Percentiles rank a stretch among this genome's conserved stretches.
These are phyloP conservation scores for Polyporus arcularius DNA, from an alignment of 768 basidiomycete species.

Conservation along the genomic window DNA sequence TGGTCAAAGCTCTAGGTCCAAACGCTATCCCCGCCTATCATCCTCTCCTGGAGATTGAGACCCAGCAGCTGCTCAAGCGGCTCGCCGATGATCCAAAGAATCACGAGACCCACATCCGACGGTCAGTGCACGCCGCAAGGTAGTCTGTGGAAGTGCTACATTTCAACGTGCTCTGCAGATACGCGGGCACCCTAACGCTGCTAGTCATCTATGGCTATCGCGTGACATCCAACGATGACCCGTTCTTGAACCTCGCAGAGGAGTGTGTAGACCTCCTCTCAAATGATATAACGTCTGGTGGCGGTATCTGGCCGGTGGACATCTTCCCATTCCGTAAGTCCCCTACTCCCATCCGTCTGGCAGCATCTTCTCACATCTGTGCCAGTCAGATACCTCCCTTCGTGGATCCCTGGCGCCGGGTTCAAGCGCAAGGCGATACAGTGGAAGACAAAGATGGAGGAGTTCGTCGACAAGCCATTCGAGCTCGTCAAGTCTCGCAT, in stretches of 20 bases:
- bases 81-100: conserved; percentile 45
- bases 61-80: conserved; percentile 54
- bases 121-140: conserved; percentile 22
- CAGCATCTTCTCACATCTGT: conserved; percentile 23
- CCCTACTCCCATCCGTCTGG: not conserved
- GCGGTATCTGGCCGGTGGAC: conserved; percentile 48
- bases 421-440: conserved; percentile 61
- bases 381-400: conserved; percentile 55
- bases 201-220: conserved; percentile 66
- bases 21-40: conserved; percentile 55
- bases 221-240: conserved; percentile 40
- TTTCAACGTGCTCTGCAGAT: conserved; percentile 33
- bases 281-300: conserved; percentile 45
- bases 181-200: conserved; percentile 55
- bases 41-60: conserved; percentile 56
- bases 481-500: conserved; percentile 57
- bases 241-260: conserved; percentile 42
- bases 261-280: conserved; percentile 44
- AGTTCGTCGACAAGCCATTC: conserved; percentile 66
- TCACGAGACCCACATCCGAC: conserved; percentile 38
- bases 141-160: not conserved
- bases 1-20: conserved; percentile 61
- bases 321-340: conserved; percentile 38
- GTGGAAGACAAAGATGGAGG: conserved; percentile 69
- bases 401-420: conserved; percentile 66